Evolutionary conservation across 352 stramenopile species (phyloP).

Genomic region (Aphanomyces cochlioides): DNA sequence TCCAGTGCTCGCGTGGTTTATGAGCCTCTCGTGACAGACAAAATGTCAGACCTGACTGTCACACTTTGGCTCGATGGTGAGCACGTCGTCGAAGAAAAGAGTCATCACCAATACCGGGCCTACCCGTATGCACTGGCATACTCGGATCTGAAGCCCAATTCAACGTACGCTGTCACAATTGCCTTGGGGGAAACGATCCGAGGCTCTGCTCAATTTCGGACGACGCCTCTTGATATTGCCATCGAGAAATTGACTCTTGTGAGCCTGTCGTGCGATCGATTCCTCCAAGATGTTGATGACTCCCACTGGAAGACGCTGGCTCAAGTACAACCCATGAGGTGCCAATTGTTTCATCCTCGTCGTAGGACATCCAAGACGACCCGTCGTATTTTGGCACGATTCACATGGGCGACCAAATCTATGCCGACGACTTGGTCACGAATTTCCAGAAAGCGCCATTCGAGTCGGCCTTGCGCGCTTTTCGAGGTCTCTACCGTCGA

Average conservation of each 20-base stretch:
- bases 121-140: constrained; percentile 39
- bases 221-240: constrained; percentile 21
- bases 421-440: constrained; percentile 37
- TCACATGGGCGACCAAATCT: constrained; percentile 58
- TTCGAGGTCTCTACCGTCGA: constrained; percentile 54
- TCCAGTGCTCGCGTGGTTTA: constrained; percentile 48
- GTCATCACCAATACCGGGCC: background rate
- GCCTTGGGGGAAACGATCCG: constrained; percentile 28
- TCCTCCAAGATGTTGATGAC: constrained; percentile 54
- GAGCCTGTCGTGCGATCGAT: constrained; percentile 58
- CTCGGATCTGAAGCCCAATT: constrained; percentile 38
- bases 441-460: constrained; percentile 29
- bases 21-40: constrained; percentile 33
- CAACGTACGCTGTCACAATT: constrained; percentile 44
- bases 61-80: constrained; percentile 31
- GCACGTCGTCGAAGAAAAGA: constrained; percentile 11
- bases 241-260: constrained; percentile 34
- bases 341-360: background rate
- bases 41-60: constrained; percentile 1
- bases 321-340: constrained; percentile 34
- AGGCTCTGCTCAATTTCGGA: constrained; percentile 41
- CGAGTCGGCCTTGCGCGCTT: constrained; percentile 39
- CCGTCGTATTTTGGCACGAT: constrained; percentile 49
- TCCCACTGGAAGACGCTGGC: constrained; percentile 43
- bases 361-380: background rate